Base-by-base conservation (phyloP, 805 yeast genomes). In the Cyberlindnera veronae region DNA sequence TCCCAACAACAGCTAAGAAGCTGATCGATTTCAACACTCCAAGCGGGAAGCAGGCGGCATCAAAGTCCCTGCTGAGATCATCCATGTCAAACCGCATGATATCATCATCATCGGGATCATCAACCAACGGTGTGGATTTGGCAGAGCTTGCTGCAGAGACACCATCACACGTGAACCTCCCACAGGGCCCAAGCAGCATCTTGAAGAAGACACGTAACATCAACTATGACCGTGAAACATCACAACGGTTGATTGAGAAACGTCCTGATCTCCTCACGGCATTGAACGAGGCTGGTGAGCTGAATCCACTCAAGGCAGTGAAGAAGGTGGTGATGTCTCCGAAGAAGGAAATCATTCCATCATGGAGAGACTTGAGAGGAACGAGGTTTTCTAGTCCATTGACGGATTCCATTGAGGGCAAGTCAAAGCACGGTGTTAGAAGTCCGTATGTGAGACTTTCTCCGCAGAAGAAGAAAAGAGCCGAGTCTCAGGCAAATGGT, bases 271-370 rank as follows among this genome's bases (percentile, higher is more conserved):
- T 58, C 13, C 40, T 51, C 1, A 24, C 46, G 2, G 60, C 57
- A 0, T 28, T 56, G 13, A 42, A 57, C 28, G 34, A 45, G 15
- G 38, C 51, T 19, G 62, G 61, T 0, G 57, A 55, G 24, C 22
- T 61, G 9, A 65, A 64, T 38, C 64, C 67, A 3, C 45, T 61
- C 5, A 62, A 59, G 41, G 62, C 56, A 3, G 61, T 66, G 5
- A 55, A 48, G 35, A 40, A 55, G 21, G 66, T 65, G 2, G 42
- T 63, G 5, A 57, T 66, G 37, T 62, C 69, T 3, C 71, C 71
- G 9, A 57, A 63, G 21, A 63, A 62, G 32, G 51, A 50, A 18
- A 39, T 41, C 16, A 40, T 50, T 15, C 34, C 39, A 16, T 15
- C 38, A 2, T 40, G 36, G 36, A 39, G 32, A 7, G 6, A 21